Conservation (phyloP, 768 basidiomycete species). For the Boletellus emodensis region DNA sequence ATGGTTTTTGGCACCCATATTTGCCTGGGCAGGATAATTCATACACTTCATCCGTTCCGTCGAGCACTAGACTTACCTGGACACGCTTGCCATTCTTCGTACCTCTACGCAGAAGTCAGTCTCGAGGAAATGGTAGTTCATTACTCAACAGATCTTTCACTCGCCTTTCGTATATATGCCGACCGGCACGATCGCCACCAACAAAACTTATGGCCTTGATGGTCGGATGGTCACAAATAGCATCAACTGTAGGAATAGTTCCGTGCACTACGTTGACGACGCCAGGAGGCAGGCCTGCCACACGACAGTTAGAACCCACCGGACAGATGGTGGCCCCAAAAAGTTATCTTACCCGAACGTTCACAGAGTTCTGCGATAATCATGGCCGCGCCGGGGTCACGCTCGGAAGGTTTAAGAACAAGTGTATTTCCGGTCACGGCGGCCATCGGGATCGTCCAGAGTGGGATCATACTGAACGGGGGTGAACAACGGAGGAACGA, state of each 20-base stretch:
- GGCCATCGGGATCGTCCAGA: slow-evolving; percentile 94
- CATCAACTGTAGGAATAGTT: slow-evolving; percentile 83
- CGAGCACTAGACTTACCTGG: slow-evolving; percentile 43
- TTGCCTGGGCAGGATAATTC: slow-evolving; percentile 40
- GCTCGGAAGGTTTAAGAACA: slow-evolving; percentile 92
- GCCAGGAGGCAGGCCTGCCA: slow-evolving; percentile 70
- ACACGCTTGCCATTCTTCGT: slow-evolving; percentile 87
- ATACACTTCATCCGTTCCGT: neutral
- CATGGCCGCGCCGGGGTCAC: slow-evolving; percentile 96
- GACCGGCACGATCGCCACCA: slow-evolving; percentile 88
- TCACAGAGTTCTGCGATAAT: slow-evolving; percentile 95
- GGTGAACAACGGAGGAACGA: neutral
- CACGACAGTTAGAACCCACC: neutral
- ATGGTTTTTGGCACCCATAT: slow-evolving; percentile 97
- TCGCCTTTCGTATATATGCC: slow-evolving; percentile 87
- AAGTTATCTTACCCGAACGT: slow-evolving; percentile 53
- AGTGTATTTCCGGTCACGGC: slow-evolving; percentile 90
- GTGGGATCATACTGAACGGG: slow-evolving; percentile 77
- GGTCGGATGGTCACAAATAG: slow-evolving; percentile 85
- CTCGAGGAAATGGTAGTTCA: neutral
- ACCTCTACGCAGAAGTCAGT: slow-evolving; percentile 46
- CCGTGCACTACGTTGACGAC: slow-evolving; percentile 94
- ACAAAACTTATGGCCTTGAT: slow-evolving; percentile 98
- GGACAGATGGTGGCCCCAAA: neutral
- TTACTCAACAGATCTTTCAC: slow-evolving; percentile 1